Percentiles rank a stretch among this genome's conserved stretches.
Evolutionary conservation across 2,329 filamentous ascomycete genomes (phyloP).

Genomic region (Fusarium haematococcum): DNA sequence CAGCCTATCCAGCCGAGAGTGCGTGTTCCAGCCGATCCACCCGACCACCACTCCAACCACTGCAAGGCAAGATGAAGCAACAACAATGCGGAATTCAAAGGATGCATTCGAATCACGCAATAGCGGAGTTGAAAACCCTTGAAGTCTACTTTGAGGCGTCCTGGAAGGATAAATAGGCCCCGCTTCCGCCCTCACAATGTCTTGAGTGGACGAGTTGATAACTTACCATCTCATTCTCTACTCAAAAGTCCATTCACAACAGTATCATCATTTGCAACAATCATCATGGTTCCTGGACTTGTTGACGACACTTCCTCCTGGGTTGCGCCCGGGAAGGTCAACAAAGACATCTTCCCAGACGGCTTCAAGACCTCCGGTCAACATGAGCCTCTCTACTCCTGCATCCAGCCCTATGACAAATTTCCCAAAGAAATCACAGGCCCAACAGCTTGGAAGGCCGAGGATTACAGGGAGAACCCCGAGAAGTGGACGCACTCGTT

Average conservation of each 20-base stretch:
- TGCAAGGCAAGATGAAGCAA: neutral
- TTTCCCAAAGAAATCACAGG: slow-evolving; percentile 80
- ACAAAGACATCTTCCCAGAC: slow-evolving; percentile 53
- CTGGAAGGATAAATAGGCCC: neutral
- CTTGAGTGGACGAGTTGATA: neutral
- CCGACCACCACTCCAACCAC: neutral
- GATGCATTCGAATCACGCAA: slow-evolving; percentile 2
- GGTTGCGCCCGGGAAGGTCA: neutral
- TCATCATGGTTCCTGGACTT: neutral
- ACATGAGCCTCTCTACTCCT: slow-evolving; percentile 74
- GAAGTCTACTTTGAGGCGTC: neutral
- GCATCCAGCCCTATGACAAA: slow-evolving; percentile 73
- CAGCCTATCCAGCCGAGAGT: neutral
- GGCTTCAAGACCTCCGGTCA: slow-evolving; percentile 73
- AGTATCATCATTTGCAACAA: neutral
- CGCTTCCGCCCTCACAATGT: neutral
- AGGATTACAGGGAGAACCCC: slow-evolving; percentile 71
- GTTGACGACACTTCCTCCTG: neutral
- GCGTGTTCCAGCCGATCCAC: slow-evolving; percentile 1
- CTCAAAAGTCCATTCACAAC: neutral
- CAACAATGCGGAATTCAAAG: neutral
- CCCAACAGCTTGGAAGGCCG: slow-evolving; percentile 77
- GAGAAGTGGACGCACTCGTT: slow-evolving; percentile 81
- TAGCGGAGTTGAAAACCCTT: neutral
- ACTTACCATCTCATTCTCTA: neutral